Base-by-base conservation (phyloP, 1,284 basidiomycete genomes). In the Neolentinus lepideus region DNA sequence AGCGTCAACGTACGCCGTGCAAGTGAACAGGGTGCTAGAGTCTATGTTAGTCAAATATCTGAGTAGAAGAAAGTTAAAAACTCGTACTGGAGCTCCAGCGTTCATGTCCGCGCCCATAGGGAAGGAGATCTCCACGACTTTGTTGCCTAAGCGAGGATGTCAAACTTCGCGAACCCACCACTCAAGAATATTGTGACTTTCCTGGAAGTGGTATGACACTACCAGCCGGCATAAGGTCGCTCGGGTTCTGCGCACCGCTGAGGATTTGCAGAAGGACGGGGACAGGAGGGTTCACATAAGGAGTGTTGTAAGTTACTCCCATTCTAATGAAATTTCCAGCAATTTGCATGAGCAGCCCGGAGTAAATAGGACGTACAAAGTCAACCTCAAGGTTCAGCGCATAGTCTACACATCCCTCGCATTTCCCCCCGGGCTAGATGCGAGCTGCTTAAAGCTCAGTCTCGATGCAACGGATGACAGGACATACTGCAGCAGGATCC, bases 11-110 rank as follows among this genome's bases (percentile, higher is more conserved):
- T 58, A 72, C 71, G 1, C 74, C 74, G 55, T 75, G 73, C 53
- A 75, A 55, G 60, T 75, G 74, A 56, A 74, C 62, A 2, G 74
- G 74, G 54, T 75, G 74, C 59, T 70, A 55, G 33, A n/a, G 24
- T 19, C 25, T 12, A 31, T 4, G 27, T 35, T 25, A 31, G 29
- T 16, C 27, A 16, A 10, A 21, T 54, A 12, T 53, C 11, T 16
- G 36, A 52, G 6, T 4, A 24, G 19, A 19, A 53, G 21, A 21
- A 31, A 45, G 36, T n/a, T 12, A 16, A 43, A 16, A 21, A 8
- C 14, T 61, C 63, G 54, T 38, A 68, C 63, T 14, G 65, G 64
- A 21, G 63, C 62, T 26, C 68, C 68, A 19, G 38, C 38, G n/a
- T 16, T 43, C 38, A 43, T 43, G 0, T 62, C 68, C 16, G 58